Evolutionary conservation across 306 rosid genomes (phyloP).

Genomic region (Lablab purpureus): DNA sequence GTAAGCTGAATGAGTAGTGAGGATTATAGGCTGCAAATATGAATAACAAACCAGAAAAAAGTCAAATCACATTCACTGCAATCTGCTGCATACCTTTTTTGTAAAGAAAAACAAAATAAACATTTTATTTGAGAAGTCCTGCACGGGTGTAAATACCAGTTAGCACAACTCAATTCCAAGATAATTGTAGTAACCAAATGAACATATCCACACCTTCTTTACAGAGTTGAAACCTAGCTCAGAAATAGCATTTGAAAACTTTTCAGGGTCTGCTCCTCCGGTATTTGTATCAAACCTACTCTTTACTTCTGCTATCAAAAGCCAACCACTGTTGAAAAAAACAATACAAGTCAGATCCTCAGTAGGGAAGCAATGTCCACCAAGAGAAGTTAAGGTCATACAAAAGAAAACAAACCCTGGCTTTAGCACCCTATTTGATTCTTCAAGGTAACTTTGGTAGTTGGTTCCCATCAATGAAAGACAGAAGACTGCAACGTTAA

Average conservation of each 20-base stretch:
- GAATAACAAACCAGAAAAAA: conserved; percentile 9
- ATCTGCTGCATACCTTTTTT: conserved; percentile 66
- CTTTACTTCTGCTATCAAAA: conserved; percentile 93
- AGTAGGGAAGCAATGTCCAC: not conserved
- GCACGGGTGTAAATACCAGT: conserved; percentile 49
- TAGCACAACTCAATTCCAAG: conserved; percentile 40
- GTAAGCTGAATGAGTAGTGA: conserved; percentile 11
- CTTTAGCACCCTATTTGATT: conserved; percentile 86
- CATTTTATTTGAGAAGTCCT: conserved; percentile 96
- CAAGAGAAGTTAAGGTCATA: not conserved
- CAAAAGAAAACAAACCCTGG: conserved; percentile 56
- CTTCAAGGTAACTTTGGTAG: conserved; percentile 71
- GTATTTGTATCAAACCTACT: conserved; percentile 89
- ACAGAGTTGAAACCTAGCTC: conserved; percentile 76
- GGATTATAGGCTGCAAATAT: not conserved
- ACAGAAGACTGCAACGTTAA: conserved; percentile 87
- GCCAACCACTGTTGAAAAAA: conserved; percentile 76
- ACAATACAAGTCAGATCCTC: conserved; percentile 42
- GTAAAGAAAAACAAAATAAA: conserved; percentile 81
- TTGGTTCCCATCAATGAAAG: conserved; percentile 96
- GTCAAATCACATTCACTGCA: conserved; percentile 11
- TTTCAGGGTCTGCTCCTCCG: conserved; percentile 90
- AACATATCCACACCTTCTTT: conserved; percentile 56
- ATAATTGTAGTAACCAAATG: conserved; percentile 10
- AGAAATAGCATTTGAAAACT: conserved; percentile 68